Percentiles rank a stretch among this genome's conserved stretches.
These are phyloP conservation scores for Paraphoma sp. DNA, from an alignment of 2,329 filamentous ascomycete genomes.

Conservation along the genomic window DNA sequence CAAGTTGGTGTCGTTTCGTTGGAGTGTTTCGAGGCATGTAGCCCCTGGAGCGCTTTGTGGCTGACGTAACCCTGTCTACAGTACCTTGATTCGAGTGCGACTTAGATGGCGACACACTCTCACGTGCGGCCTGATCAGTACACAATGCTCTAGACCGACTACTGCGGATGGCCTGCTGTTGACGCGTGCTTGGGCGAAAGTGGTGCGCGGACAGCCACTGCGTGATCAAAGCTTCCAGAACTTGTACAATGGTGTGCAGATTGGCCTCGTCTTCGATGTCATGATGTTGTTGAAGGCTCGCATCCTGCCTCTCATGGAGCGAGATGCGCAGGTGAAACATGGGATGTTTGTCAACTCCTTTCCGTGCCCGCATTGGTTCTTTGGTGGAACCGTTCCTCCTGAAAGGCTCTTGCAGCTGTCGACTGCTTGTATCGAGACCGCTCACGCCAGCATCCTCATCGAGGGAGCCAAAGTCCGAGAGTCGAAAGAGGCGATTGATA, in stretches of 20 bases:
- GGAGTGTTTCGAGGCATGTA: too few species aligned
- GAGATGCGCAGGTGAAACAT: conserved; percentile 84
- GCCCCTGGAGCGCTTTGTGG: too few species aligned
- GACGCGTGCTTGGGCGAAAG: conserved; percentile 62
- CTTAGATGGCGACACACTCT: too few species aligned
- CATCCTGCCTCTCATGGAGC: conserved; percentile 30
- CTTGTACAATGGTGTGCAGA: conserved; percentile 65
- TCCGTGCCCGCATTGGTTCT: conserved; percentile 63
- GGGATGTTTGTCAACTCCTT: conserved; percentile 80
- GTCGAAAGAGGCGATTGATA: conserved; percentile 77
- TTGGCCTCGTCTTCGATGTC: conserved; percentile 33
- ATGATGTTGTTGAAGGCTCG: conserved; percentile 21
- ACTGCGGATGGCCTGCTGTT: conserved; percentile 6
- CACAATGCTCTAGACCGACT: too few species aligned
- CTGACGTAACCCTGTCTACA: too few species aligned
- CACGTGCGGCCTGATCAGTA: too few species aligned
- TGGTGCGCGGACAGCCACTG: conserved; percentile 79
- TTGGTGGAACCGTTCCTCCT: conserved; percentile 58
- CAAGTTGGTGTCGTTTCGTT: too few species aligned
- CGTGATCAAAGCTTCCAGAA: conserved; percentile 72
- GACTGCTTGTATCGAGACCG: conserved; percentile 46
- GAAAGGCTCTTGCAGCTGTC: conserved; percentile 48
- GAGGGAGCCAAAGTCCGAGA: conserved; percentile 75
- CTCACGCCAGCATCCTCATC: conserved; percentile 54
- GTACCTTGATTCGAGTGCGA: too few species aligned